Percentiles rank a stretch among this genome's conserved stretches.
phyloP scores from a whole-genome alignment of 495 filamentous ascomycete species.

The Umbilicaria muhlenbergii region DNA sequence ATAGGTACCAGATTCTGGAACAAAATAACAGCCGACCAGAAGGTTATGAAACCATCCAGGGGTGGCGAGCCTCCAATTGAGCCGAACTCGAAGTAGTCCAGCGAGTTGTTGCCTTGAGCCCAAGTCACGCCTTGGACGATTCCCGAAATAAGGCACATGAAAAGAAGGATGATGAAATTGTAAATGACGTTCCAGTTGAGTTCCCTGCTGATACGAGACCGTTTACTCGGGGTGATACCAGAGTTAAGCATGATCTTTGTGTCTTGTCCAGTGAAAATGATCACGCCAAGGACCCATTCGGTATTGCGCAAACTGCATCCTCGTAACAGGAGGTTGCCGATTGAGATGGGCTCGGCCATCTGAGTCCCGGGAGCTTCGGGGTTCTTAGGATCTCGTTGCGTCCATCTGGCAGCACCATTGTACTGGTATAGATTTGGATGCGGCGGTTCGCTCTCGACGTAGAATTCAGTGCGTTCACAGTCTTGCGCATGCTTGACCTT shows the following conservation, averaged over 20 bases:
- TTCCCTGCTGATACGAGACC: constrained; percentile 76
- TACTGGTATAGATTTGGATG: constrained; percentile 91
- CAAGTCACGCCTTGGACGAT: constrained; percentile 76
- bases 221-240: constrained; percentile 91
- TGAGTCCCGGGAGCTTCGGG: constrained; percentile 42
- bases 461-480: constrained; percentile 77
- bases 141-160: constrained; percentile 78
- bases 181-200: constrained; percentile 96
- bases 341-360: constrained; percentile 85
- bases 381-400: constrained; percentile 48
- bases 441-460: constrained; percentile 80
- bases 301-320: constrained; percentile 92
- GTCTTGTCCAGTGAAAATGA: constrained; percentile 89
- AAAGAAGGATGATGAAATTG: constrained; percentile 83
- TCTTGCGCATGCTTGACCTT: constrained; percentile 77
- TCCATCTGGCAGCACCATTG: constrained; percentile 78
- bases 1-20: constrained; percentile 99
- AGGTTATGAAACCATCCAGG: constrained; percentile 84
- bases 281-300: constrained; percentile 91
- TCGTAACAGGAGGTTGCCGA: constrained; percentile 88
- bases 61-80: constrained; percentile 63
- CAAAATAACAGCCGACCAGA: constrained; percentile 84
- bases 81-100: constrained; percentile 74
- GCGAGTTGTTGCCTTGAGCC: constrained; percentile 54
- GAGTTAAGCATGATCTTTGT: constrained; percentile 99